Conservation (phyloP, 2,329 filamentous ascomycete species). For the Pezicula neosporulosa region DNA sequence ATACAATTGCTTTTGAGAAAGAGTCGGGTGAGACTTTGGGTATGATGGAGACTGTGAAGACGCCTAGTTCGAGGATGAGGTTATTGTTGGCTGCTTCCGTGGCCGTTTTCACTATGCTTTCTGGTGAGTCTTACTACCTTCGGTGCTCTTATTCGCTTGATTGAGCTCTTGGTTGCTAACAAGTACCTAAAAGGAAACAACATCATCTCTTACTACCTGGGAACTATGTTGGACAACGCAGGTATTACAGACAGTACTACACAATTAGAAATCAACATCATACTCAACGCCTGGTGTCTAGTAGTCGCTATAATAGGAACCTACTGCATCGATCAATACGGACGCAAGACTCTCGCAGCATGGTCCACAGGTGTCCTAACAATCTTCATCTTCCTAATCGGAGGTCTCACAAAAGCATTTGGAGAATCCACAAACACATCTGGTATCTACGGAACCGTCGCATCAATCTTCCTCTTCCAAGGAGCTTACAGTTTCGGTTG, state of each 20-base stretch:
- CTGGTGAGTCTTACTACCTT: not conserved
- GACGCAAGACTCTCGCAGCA: slow-evolving; percentile 40
- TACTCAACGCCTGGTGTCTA: slow-evolving; percentile 48
- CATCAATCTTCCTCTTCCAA: slow-evolving; percentile 48
- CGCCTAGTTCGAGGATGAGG: not conserved
- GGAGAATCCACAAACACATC: slow-evolving; percentile 4
- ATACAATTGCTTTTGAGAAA: slow-evolving; percentile 37
- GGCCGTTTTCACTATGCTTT: not conserved
- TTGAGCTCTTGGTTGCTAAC: slow-evolving; percentile 23
- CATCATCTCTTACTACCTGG: not conserved
- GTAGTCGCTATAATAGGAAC: slow-evolving; percentile 38
- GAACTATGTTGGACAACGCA: not conserved
- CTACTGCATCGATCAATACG: slow-evolving; percentile 36
- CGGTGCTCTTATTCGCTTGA: not conserved
- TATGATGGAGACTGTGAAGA: slow-evolving; percentile 30
- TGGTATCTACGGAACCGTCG: slow-evolving; percentile 27
- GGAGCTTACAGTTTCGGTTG: slow-evolving; percentile 46
- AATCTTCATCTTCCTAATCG: slow-evolving; percentile 47
- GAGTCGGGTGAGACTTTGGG: slow-evolving; percentile 33
- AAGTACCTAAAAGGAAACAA: not conserved
- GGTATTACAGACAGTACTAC: slow-evolving; percentile 1
- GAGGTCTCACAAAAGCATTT: slow-evolving; percentile 45
- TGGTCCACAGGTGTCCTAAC: slow-evolving; percentile 34
- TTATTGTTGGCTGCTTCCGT: not conserved
- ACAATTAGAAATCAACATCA: slow-evolving; percentile 34